Conservation (phyloP, 768 basidiomycete species). For the Cystobasidium tubakii region DNA sequence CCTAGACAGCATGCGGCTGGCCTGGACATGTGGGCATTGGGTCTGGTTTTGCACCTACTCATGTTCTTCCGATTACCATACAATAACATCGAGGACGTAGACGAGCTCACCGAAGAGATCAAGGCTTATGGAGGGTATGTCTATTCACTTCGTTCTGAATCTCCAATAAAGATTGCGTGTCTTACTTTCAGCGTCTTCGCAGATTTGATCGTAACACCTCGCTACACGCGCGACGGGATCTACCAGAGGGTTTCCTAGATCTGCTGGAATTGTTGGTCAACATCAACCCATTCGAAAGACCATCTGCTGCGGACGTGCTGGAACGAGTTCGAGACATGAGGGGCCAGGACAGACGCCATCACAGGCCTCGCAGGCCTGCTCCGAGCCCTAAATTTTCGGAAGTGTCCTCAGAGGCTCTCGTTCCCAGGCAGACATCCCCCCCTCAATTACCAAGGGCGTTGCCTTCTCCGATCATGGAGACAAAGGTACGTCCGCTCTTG, state of each 20-base stretch:
- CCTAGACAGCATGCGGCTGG: conserved; percentile 74
- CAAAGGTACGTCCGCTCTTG: not conserved
- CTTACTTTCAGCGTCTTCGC: not conserved
- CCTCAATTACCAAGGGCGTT: not conserved
- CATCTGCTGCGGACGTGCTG: conserved; percentile 13
- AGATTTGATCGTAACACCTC: conserved; percentile 1
- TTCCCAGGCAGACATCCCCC: not conserved
- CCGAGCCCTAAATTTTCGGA: not conserved
- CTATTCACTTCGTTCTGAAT: not conserved
- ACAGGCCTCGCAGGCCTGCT: not conserved
- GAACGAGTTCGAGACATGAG: not conserved
- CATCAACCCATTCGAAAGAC: conserved; percentile 1
- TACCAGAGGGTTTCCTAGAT: not conserved
- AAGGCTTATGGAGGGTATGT: conserved; percentile 64
- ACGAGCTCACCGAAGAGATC: conserved; percentile 65
- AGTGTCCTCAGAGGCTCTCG: not conserved
- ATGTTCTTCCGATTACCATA: conserved; percentile 87
- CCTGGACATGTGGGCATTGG: conserved; percentile 93
- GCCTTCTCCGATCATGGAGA: not conserved
- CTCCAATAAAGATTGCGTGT: too few relatives aligned
- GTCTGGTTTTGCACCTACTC: conserved; percentile 86
- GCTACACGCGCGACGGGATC: conserved; percentile 40
- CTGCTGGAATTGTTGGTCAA: conserved; percentile 35
- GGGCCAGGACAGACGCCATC: not conserved
- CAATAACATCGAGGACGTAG: conserved; percentile 63